Evolutionary conservation across 139 green algal genomes (phyloP).

Genomic region (Volvox reticuliferus): DNA sequence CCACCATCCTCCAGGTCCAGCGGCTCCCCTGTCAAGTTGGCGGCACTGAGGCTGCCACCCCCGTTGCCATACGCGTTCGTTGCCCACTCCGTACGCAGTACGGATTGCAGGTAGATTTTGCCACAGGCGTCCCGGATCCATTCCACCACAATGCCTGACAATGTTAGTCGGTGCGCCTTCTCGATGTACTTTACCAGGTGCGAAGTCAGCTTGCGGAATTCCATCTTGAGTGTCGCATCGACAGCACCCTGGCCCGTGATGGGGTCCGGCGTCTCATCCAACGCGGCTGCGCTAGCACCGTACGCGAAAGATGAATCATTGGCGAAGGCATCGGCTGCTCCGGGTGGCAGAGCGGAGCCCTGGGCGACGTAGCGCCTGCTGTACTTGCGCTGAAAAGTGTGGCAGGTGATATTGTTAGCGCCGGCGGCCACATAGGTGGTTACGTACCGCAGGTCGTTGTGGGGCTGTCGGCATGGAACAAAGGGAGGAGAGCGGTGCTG

Average conservation of each 20-base stretch:
- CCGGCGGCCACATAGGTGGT: slow-evolving; percentile 71
- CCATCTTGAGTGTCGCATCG: slow-evolving; percentile 68
- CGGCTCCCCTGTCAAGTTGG: slow-evolving; percentile 30
- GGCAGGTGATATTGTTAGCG: slow-evolving; percentile 53
- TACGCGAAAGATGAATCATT: background rate
- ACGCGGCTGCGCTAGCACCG: background rate
- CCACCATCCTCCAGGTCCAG: slow-evolving; percentile 33
- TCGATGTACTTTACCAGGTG: slow-evolving; percentile 76
- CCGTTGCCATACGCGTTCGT: slow-evolving; percentile 57
- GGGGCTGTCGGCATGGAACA: slow-evolving; percentile 44
- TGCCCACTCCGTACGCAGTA: slow-evolving; percentile 70
- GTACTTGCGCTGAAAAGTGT: slow-evolving; percentile 78
- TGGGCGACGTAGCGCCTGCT: slow-evolving; percentile 61
- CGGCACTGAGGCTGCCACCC: slow-evolving; percentile 45
- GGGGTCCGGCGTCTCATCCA: slow-evolving; percentile 12
- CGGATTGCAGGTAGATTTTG: slow-evolving; percentile 63
- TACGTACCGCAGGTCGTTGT: slow-evolving; percentile 69
- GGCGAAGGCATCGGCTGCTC: background rate
- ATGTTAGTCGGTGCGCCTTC: slow-evolving; percentile 65
- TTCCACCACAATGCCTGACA: slow-evolving; percentile 67
- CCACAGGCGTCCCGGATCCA: slow-evolving; percentile 58
- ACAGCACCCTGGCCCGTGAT: slow-evolving; percentile 47
- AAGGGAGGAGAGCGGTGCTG: background rate
- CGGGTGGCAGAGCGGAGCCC: background rate
- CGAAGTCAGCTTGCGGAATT: slow-evolving; percentile 58